These are phyloP conservation scores for Phytophthora podocarpi DNA, from an alignment of 352 stramenopile genomes.

Conservation along the genomic window DNA sequence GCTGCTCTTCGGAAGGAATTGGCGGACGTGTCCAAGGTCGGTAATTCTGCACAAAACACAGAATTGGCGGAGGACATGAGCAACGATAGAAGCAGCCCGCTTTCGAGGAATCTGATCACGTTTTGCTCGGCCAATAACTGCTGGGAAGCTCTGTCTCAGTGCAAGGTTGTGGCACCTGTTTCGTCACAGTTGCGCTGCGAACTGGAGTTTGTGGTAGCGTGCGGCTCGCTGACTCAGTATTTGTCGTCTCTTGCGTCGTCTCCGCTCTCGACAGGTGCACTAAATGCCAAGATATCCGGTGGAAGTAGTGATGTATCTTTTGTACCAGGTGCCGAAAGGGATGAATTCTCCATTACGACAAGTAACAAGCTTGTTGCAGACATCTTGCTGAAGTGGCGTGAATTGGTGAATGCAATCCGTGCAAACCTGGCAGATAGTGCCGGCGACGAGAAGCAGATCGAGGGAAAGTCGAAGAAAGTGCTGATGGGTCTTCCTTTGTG, in stretches of 20 bases:
- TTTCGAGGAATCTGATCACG: constrained; percentile 51
- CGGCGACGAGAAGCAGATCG: constrained; percentile 12
- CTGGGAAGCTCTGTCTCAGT: constrained; percentile 60
- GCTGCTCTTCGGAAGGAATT: constrained; percentile 39
- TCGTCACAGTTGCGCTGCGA: constrained; percentile 33
- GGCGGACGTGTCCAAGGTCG: not conserved
- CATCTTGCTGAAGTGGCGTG: constrained; percentile 50
- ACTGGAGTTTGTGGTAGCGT: constrained; percentile 57
- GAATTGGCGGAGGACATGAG: not conserved
- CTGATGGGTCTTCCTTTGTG: constrained; percentile 66
- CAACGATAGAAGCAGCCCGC: not conserved
- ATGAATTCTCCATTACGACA: constrained; percentile 44
- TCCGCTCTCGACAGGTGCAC: constrained; percentile 9
- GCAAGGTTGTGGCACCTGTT: constrained; percentile 17
- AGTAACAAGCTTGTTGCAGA: constrained; percentile 57
- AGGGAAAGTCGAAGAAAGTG: constrained; percentile 33
- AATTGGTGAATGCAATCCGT: constrained; percentile 24
- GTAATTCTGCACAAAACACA: constrained; percentile 1
- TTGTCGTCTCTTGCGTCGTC: constrained; percentile 44
- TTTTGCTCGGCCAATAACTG: constrained; percentile 62
- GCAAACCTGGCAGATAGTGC: constrained; percentile 3
- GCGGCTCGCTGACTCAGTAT: constrained; percentile 50
- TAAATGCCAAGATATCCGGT: constrained; percentile 4
- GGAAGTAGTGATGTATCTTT: constrained; percentile 12
- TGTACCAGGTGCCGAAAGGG: constrained; percentile 13